Conservation (phyloP, 768 basidiomycete genomes). For the Hypholoma fasciculare region DNA sequence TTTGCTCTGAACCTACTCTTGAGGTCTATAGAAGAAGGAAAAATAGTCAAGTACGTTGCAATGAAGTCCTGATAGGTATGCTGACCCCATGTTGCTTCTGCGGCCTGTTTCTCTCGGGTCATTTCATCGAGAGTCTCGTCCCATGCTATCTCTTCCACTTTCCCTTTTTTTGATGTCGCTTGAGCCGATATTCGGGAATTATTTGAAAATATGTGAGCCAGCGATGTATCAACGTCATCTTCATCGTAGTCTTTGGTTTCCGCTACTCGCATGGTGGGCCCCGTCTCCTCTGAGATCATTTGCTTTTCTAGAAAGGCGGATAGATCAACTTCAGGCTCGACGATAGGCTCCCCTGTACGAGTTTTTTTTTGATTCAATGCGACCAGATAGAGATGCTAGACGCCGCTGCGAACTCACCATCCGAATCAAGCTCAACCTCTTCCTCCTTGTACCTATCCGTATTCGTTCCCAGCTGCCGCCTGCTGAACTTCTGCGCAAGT, state of each 20-base stretch:
- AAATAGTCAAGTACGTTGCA: background rate
- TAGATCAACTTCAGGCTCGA: conserved; percentile 75
- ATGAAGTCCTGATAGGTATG: background rate
- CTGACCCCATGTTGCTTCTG: conserved; percentile 76
- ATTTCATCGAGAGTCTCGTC: conserved; percentile 63
- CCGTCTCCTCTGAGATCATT: conserved; percentile 40
- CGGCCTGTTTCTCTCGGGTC: conserved; percentile 67
- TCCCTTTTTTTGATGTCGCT: conserved; percentile 55
- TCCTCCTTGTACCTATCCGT: conserved; percentile 74
- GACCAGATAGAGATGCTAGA: background rate
- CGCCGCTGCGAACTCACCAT: conserved; percentile 45
- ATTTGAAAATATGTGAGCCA: conserved; percentile 51
- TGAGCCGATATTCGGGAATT: conserved; percentile 12
- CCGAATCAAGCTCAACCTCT: conserved; percentile 67
- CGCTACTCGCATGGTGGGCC: conserved; percentile 18
- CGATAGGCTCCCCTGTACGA: conserved; percentile 56
- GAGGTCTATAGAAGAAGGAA: conserved; percentile 40
- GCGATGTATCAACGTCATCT: conserved; percentile 58
- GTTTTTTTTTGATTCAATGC: background rate
- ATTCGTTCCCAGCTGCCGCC: conserved; percentile 65
- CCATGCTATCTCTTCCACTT: conserved; percentile 66
- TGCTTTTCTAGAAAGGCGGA: conserved; percentile 68
- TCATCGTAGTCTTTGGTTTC: conserved; percentile 42
- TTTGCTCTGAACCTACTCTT: conserved; percentile 60
- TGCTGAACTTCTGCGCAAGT: conserved; percentile 48